These are phyloP conservation scores for Diplogelasinospora grovesii DNA, from an alignment of 495 filamentous ascomycete genomes.

Conservation along the genomic window DNA sequence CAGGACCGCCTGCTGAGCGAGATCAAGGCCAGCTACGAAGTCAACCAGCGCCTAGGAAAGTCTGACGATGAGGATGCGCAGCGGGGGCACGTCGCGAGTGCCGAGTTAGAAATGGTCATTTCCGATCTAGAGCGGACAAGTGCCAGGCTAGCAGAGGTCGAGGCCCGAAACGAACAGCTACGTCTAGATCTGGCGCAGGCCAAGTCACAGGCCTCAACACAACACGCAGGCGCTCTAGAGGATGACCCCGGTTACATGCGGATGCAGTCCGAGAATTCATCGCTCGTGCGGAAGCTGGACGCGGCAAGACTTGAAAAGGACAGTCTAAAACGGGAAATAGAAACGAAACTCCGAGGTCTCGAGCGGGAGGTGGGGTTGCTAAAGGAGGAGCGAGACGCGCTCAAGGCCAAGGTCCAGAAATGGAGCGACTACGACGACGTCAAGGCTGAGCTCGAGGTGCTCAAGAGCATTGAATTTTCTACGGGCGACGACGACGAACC, in stretches of 20 bases:
- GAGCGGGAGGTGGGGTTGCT: slow-evolving; percentile 66
- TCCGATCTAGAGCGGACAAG: slow-evolving; percentile 89
- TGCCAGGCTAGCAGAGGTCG: slow-evolving; percentile 78
- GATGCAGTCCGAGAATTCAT: slow-evolving; percentile 85
- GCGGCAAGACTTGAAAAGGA: slow-evolving; percentile 75
- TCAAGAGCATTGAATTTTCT: slow-evolving; percentile 96
- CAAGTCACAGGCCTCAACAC: slow-evolving; percentile 63
- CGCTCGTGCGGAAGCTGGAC: slow-evolving; percentile 80
- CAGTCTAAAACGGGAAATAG: slow-evolving; percentile 62
- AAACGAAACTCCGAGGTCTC: slow-evolving; percentile 61
- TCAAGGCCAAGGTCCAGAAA: slow-evolving; percentile 75
- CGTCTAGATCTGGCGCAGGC: slow-evolving; percentile 84
- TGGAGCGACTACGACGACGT: slow-evolving; percentile 95
- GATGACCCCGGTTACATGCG: slow-evolving; percentile 85
- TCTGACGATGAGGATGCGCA: slow-evolving; percentile 52
- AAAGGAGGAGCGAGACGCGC: slow-evolving; percentile 59
- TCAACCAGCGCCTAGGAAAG: slow-evolving; percentile 79
- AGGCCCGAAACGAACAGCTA: slow-evolving; percentile 90
- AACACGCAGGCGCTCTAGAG: slow-evolving; percentile 53
- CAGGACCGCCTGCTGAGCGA: slow-evolving; percentile 91
- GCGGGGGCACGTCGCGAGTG: slow-evolving; percentile 63
- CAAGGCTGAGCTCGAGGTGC: slow-evolving; percentile 88
- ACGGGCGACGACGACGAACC: slow-evolving; percentile 77
- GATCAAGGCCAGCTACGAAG: slow-evolving; percentile 94
- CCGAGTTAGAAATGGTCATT: slow-evolving; percentile 87